These are phyloP conservation scores for Colletotrichum siamense DNA, from an alignment of 2,329 filamentous ascomycete species.

Conservation along the genomic window DNA sequence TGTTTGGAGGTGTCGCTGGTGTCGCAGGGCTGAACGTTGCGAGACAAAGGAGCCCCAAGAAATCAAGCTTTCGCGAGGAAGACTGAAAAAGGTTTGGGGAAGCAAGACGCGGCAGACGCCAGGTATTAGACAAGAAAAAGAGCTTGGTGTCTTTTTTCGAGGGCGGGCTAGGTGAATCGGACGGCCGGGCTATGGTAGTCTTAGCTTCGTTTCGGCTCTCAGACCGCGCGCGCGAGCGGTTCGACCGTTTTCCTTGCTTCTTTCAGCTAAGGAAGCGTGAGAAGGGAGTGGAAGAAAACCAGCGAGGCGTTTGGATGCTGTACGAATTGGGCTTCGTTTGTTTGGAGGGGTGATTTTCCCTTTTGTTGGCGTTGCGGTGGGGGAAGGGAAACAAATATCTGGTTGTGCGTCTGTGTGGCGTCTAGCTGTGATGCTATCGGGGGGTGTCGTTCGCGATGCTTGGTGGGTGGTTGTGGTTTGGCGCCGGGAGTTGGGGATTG, in stretches of 20 bases:
- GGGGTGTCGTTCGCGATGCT: not conserved
- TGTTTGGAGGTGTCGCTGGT: not conserved
- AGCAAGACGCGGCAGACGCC: not conserved
- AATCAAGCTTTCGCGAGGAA: not conserved
- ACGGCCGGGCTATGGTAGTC: not conserved
- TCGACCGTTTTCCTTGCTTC: constrained; percentile 11
- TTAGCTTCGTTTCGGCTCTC: constrained; percentile 6
- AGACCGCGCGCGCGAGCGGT: constrained; percentile 17
- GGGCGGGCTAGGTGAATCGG: not conserved
- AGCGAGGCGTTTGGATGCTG: not conserved
- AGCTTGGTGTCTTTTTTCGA: not conserved
- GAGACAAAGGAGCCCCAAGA: not conserved
- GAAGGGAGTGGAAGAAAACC: not conserved
- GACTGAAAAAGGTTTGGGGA: not conserved
- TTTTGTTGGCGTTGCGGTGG: not conserved
- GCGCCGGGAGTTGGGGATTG: not conserved
- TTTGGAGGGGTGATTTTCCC: not conserved
- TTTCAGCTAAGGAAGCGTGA: not conserved
- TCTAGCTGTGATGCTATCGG: not conserved
- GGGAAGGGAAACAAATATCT: not conserved
- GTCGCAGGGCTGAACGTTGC: not conserved
- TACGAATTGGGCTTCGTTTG: constrained; percentile 10
- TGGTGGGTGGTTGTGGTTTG: not conserved
- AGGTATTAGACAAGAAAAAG: not conserved
- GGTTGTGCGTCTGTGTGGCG: not conserved